These are phyloP conservation scores for Orbilia oligospora DNA, from an alignment of 2,329 filamentous ascomycete genomes.

Conservation along the genomic window DNA sequence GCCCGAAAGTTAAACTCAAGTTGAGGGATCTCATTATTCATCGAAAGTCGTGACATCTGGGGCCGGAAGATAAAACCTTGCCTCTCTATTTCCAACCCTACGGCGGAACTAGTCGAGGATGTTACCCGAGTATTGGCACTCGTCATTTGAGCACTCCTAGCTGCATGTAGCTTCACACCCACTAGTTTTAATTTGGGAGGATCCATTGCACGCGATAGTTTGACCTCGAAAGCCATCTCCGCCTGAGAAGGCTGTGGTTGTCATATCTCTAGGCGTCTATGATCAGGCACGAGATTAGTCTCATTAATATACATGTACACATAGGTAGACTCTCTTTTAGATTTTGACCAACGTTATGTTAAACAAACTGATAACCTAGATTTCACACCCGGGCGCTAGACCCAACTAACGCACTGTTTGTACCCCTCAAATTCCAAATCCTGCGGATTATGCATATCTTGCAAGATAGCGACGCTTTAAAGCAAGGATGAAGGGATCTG, in stretches of 20 bases:
- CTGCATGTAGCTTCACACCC: too few relatives aligned
- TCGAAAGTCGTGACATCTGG: too few relatives aligned
- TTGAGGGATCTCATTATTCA: too few relatives aligned
- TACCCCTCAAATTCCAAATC: constrained; percentile 11
- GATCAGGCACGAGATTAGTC: neutral
- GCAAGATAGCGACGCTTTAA: neutral
- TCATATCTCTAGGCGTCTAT: neutral
- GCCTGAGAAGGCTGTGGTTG: neutral
- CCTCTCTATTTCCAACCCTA: too few relatives aligned
- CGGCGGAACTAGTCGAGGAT: neutral
- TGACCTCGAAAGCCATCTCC: too few relatives aligned
- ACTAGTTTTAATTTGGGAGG: too few relatives aligned
- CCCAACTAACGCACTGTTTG: constrained; percentile 11
- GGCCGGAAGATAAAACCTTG: too few relatives aligned
- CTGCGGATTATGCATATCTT: constrained; percentile 2
- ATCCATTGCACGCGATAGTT: too few relatives aligned
- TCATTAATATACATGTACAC: too few relatives aligned
- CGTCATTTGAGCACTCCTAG: constrained; percentile 3
- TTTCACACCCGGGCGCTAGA: neutral
- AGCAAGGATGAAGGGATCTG: constrained; percentile 5
- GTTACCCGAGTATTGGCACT: constrained; percentile 7
- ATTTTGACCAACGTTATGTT: constrained; percentile 15
- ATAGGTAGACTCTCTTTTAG: neutral
- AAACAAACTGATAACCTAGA: neutral
- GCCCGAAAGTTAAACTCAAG: too few relatives aligned